Base-by-base conservation (phyloP, 495 filamentous ascomycete genomes). In the Daldinia concentrica region DNA sequence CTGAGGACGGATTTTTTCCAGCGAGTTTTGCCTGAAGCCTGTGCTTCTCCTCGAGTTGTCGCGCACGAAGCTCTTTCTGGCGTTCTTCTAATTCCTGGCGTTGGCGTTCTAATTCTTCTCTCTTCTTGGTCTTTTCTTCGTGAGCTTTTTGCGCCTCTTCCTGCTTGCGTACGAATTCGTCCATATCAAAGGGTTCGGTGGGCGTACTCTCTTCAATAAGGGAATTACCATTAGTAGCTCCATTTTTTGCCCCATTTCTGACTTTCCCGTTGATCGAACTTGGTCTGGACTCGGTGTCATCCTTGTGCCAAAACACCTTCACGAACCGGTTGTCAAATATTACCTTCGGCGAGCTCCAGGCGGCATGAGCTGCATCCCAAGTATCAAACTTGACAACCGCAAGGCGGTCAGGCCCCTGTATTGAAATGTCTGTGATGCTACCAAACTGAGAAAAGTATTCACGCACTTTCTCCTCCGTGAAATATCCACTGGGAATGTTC, bases 311-410 rank as follows among this genome's bases (percentile, higher is more conserved):
- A 74, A 94, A 99, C 5, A 99, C 93, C 77, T 97, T 99, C 50
- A 99, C 95, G 73, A 99, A 99, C 19, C 95, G 86, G 70, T 99
- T 99, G 68, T 97, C 93, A 73, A 99, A 99, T 56, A 99, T 93
- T 54, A 93, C 92, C 76, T 96, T 97, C 0, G 95, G 95, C 43
- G 93, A 97, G 15, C 90, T 89, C 81, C 93, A 98, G 2, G 95
- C 95, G 17, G 88, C 86, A 69, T 91, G 89, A 15, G 95, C 95
- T 45, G 90, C 82, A 12, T 84, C 85, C 83, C 91, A 93, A 57
- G 83, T 86, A 39, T 89, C 88, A 57, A 87, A 98, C 68, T 92
- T 95, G 72, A 99, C 87, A 48, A 95, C 82, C 9, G 95, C 95
- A 11, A 97, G 78, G 50, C 88, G 86, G 73, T 92, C 93, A 74